A percentile compares a stretch with the other conserved stretches of the same genome.
These are phyloP conservation scores for Debaryomyces robertsiae DNA, from an alignment of 1,139 yeast species.

Conservation along the genomic window DNA sequence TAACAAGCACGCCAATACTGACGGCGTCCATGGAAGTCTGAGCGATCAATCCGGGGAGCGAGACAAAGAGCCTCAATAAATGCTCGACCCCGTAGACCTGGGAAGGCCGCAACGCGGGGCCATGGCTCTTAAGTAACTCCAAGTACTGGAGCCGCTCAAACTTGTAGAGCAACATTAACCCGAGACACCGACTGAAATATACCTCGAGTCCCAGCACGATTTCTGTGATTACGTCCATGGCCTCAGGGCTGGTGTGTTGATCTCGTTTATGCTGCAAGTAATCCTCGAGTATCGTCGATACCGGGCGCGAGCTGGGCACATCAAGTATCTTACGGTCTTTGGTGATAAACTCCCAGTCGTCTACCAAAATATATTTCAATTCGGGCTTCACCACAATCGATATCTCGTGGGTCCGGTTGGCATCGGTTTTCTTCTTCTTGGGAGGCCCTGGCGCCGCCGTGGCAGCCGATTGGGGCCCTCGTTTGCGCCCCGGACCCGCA, in stretches of 20 bases:
- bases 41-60: constrained; percentile 78
- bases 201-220: constrained; percentile 65
- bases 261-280: constrained; percentile 40
- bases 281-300: constrained; percentile 52
- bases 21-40: constrained; percentile 81
- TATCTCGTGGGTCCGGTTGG: constrained; percentile 38
- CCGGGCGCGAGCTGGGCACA: constrained; percentile 59
- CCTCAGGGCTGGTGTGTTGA: constrained; percentile 27
- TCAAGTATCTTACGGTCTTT: constrained; percentile 70
- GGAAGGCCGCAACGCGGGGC: constrained; percentile 33
- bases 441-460: background rate
- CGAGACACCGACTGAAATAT: constrained; percentile 79
- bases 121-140: constrained; percentile 42
- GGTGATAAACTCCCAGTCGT: constrained; percentile 92
- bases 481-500: constrained; percentile 6
- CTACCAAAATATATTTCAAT: constrained; percentile 72
- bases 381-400: constrained; percentile 59
- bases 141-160: constrained; percentile 83
- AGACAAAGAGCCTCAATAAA: constrained; percentile 68
- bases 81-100: constrained; percentile 77
- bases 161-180: constrained; percentile 74
- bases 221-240: constrained; percentile 61
- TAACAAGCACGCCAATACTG: constrained; percentile 54
- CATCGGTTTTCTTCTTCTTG: constrained; percentile 19
- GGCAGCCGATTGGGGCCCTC: constrained; percentile 1